These are phyloP conservation scores for Mrakia blollopis DNA, from an alignment of 768 basidiomycete genomes.

Conservation along the genomic window DNA sequence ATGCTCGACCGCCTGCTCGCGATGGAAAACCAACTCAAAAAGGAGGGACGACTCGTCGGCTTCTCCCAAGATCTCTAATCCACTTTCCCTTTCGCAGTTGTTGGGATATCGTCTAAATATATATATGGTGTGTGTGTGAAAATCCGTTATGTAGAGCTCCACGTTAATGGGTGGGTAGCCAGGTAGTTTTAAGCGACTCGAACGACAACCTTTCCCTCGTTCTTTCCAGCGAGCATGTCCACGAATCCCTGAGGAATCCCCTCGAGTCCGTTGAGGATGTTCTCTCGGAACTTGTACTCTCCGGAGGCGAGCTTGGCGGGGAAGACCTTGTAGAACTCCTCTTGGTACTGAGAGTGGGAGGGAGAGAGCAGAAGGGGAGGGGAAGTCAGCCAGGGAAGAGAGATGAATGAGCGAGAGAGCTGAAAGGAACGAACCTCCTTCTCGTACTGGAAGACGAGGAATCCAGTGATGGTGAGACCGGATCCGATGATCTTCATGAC, in stretches of 20 bases:
- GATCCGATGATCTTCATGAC: conserved; percentile 29
- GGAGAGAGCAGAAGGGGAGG: too few species aligned
- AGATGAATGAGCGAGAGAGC: too few species aligned
- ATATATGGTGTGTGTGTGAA: neutral
- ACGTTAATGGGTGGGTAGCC: too few species aligned
- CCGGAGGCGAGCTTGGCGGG: conserved; percentile 50
- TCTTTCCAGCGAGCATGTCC: conserved; percentile 45
- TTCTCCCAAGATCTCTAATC: conserved; percentile 51
- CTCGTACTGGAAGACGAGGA: conserved; percentile 74
- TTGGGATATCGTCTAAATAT: neutral
- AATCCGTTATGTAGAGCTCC: too few species aligned
- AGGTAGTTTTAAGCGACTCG: conserved; percentile 17
- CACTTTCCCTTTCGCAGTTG: neutral
- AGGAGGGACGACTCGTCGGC: conserved; percentile 47
- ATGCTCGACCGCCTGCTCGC: conserved; percentile 60
- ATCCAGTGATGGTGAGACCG: conserved; percentile 63
- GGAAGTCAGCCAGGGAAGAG: too few species aligned
- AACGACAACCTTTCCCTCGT: conserved; percentile 47
- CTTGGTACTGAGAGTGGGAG: too few species aligned
- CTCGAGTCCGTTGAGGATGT: conserved; percentile 51
- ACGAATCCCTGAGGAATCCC: conserved; percentile 47
- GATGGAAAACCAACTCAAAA: conserved; percentile 49
- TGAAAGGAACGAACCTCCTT: too few species aligned
- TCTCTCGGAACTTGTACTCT: conserved; percentile 52
- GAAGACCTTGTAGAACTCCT: conserved; percentile 49